A percentile compares a stretch with the other conserved stretches of the same genome.
phyloP scores from a whole-genome alignment of 805 yeast species.

The Spathaspora boniae region DNA sequence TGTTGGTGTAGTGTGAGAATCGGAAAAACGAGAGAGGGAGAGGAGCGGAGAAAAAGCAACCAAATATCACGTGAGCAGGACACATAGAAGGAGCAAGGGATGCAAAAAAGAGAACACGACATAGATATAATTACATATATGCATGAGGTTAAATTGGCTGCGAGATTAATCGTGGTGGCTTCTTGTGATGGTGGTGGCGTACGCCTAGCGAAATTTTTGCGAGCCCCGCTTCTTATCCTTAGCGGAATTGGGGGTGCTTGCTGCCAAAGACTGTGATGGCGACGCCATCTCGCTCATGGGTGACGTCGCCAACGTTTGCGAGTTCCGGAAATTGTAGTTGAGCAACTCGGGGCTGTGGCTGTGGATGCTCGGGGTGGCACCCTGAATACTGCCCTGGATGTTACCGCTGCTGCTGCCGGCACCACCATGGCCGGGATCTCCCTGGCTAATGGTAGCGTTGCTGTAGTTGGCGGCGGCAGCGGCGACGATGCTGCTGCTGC shows the following conservation, averaged over 20 bases:
- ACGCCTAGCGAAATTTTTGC: slow-evolving; percentile 21
- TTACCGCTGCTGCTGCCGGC: too few species aligned
- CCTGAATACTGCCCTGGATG: too few species aligned
- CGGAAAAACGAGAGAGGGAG: neutral
- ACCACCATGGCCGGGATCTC: too few species aligned
- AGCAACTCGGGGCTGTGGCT: neutral
- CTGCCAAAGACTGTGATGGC: slow-evolving; percentile 8
- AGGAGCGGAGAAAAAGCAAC: too few species aligned
- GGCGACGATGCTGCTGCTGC: too few species aligned
- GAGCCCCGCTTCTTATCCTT: slow-evolving; percentile 18
- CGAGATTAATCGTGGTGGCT: too few species aligned
- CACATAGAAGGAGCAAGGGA: neutral
- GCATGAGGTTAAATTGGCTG: too few species aligned
- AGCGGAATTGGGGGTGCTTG: slow-evolving; percentile 9
- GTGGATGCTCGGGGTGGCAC: neutral
- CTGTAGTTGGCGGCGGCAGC: too few species aligned
- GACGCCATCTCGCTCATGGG: neutral
- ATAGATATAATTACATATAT: too few species aligned
- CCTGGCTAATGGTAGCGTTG: too few species aligned
- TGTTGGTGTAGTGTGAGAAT: slow-evolving; percentile 3
- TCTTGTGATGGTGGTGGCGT: too few species aligned
- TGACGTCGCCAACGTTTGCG: neutral
- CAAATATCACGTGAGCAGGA: too few species aligned
- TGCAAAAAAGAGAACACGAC: neutral
- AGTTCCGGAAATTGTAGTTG: neutral